These are phyloP conservation scores for Suillus tomentosus DNA, from an alignment of 768 basidiomycete species.

Conservation along the genomic window DNA sequence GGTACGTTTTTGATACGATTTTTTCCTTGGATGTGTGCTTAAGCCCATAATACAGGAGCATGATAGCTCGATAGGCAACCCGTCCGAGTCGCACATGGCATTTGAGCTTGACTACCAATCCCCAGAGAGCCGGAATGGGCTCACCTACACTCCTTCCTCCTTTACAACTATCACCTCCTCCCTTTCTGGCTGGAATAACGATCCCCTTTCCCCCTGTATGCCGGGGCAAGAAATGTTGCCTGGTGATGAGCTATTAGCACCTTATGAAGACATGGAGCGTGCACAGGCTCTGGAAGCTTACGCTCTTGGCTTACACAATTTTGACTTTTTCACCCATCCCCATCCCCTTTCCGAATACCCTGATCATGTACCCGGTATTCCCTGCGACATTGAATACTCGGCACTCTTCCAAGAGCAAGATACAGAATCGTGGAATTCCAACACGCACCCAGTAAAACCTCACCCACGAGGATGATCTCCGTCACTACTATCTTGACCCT, in stretches of 20 bases:
- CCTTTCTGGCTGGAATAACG: conserved; percentile 43
- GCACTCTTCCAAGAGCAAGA: conserved; percentile 11
- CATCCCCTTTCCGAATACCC: conserved; percentile 12
- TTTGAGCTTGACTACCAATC: not conserved
- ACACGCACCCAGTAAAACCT: not conserved
- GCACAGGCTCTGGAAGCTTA: conserved; percentile 33
- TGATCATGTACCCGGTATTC: not conserved
- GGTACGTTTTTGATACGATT: not conserved
- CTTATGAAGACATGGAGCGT: conserved; percentile 25
- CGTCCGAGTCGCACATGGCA: not conserved
- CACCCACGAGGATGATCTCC: not conserved
- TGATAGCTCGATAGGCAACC: not conserved
- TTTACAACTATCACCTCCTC: conserved; percentile 39
- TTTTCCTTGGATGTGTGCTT: not conserved
- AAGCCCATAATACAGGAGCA: not conserved
- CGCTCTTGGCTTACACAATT: conserved; percentile 29
- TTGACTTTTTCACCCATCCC: conserved; percentile 22
- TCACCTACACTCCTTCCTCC: conserved; percentile 25
- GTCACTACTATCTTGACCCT: not conserved
- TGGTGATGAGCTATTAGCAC: conserved; percentile 5
- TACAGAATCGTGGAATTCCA: conserved; percentile 1
- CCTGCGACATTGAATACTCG: conserved; percentile 8
- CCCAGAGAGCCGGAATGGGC: not conserved
- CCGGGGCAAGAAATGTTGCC: conserved; percentile 7
- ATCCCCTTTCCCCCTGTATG: conserved; percentile 18